Conservation (phyloP, 805 yeast genomes). For the Diddensiella transvaalensis region DNA sequence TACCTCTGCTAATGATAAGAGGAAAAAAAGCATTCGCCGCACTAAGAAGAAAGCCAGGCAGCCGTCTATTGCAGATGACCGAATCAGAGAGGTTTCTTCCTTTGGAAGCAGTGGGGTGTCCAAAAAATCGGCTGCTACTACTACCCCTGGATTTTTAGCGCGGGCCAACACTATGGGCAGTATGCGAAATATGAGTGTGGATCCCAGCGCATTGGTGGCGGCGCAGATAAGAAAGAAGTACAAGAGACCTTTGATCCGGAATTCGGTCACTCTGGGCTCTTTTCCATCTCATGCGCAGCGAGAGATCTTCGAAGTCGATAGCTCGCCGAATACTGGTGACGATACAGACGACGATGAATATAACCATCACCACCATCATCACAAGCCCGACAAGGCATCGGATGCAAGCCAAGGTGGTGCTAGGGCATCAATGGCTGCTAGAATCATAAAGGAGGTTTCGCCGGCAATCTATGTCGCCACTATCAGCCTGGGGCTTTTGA, state of each 20-base stretch:
- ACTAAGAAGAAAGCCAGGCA: not conserved
- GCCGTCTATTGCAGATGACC: too few relatives aligned
- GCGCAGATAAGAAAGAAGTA: not conserved
- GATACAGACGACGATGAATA: not conserved
- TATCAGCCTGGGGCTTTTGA: conserved; percentile 19
- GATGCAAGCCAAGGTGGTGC: not conserved
- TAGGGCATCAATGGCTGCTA: not conserved
- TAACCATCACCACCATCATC: not conserved
- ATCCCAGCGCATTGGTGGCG: not conserved
- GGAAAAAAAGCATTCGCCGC: not conserved
- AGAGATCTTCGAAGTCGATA: not conserved
- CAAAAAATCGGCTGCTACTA: not conserved
- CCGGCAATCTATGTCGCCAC: conserved; percentile 22
- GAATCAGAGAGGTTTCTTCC: not conserved
- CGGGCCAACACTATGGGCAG: not conserved
- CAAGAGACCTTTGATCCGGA: not conserved
- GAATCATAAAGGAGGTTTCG: conserved; percentile 9
- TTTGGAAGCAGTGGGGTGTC: not conserved
- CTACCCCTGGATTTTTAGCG: not conserved
- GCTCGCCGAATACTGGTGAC: not conserved
- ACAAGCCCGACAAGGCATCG: not conserved
- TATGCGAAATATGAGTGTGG: not conserved
- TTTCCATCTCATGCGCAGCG: not conserved
- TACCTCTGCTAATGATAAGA: not conserved
- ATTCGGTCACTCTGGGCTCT: not conserved